Base-by-base conservation (phyloP, 2,329 filamentous ascomycete species). In the Fusarium devonianum region DNA sequence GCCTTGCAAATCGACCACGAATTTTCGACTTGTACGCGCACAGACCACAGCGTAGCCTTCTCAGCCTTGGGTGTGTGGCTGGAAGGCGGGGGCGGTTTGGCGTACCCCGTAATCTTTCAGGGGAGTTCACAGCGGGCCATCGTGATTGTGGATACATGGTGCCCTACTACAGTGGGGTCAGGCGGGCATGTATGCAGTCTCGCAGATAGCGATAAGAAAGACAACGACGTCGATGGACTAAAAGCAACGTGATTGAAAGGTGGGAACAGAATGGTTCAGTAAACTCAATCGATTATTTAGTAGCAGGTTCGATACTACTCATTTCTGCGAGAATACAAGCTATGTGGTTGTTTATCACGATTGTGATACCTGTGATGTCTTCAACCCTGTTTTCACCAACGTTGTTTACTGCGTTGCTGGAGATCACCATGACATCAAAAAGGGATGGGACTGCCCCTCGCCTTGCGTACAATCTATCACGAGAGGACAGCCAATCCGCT, bases 191-290 rank as follows among this genome's bases (percentile, higher is more conserved):
- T 34, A 21, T 16, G 16, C 21, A 22, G 7, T 25, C 23, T 13
- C 42, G 55, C 50, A 62, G 42, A 58, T 53, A 62, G 42, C 46
- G 58, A 60, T 58, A 62, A 62, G 53, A 42, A 29, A 39, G 32
- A 34, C 9, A 41, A 49, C 35, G 39, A 42, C 47, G 17, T 53
- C 32, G 29, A 49, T 37, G 23, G 13, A 19, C 30, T 13, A n/a
- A n/a, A n/a, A n/a, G n/a, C n/a, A 26, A 13, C 7, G 17, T 12
- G 9, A 39, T 25, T 40, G 21, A 9, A n/a, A n/a, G n/a, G n/a
- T n/a, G n/a, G n/a, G n/a, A n/a, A n/a, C n/a, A n/a, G n/a, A n/a
- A n/a, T n/a, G n/a, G n/a, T n/a, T n/a, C n/a, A n/a, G n/a, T n/a
- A n/a, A n/a, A n/a, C n/a, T n/a, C n/a, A n/a, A n/a, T n/a, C n/a